These are phyloP conservation scores for Termitomyces sp. DNA, from an alignment of 768 basidiomycete genomes.

Conservation along the genomic window DNA sequence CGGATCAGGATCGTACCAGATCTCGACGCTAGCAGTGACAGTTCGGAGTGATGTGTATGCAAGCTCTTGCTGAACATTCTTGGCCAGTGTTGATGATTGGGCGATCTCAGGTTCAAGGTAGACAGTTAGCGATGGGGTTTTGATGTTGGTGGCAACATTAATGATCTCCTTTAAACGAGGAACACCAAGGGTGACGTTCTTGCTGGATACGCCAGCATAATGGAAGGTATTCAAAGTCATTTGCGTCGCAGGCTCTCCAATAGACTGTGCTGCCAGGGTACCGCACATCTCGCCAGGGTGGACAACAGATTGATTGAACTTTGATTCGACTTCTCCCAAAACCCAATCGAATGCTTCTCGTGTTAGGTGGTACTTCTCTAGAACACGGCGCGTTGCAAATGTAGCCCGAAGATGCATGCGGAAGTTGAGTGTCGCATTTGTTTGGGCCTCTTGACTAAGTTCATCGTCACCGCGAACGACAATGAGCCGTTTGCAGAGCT, in stretches of 20 bases:
- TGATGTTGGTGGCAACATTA: conserved; percentile 98
- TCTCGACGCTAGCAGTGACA: conserved; percentile 92
- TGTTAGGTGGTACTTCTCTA: conserved; percentile 86
- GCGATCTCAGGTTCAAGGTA: conserved; percentile 76
- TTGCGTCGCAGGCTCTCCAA: conserved; percentile 98
- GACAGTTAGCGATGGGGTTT: conserved; percentile 94
- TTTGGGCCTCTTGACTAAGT: conserved; percentile 73
- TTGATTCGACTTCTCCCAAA: conserved; percentile 89
- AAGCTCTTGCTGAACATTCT: conserved; percentile 88
- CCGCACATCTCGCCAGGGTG: conserved; percentile 99
- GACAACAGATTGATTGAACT: conserved; percentile 89
- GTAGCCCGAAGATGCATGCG: conserved; percentile 89
- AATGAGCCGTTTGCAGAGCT: conserved; percentile 69
- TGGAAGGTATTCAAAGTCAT: conserved; percentile 99
- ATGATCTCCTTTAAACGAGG: conserved; percentile 99
- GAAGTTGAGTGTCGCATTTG: conserved; percentile 89
- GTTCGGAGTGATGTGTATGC: conserved; percentile 92
- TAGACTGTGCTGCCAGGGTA: conserved; percentile 95
- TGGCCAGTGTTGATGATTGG: conserved; percentile 56
- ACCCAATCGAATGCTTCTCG: conserved; percentile 98
- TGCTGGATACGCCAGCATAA: conserved; percentile 99
- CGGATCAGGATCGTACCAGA: conserved; percentile 96
- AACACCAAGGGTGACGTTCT: conserved; percentile 99
- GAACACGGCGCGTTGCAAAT: conserved; percentile 79
- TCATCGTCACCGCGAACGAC: conserved; percentile 84